These are phyloP conservation scores for barley (Hordeum vulgare) DNA, from an alignment of 176 grass and related monocot species.

Conservation along the genomic window MorexV3_pseudomolecules_assembly NC_058520.1:455798534-455799033, in stretches of 20 bases:
- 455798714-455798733: slow-evolving; percentile 98
- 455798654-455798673: slow-evolving; percentile 90
- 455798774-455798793: not conserved
- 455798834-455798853: slow-evolving; percentile 94
- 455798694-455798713: slow-evolving; percentile 86
- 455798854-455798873: slow-evolving; percentile 81
- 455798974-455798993: not conserved
- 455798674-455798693: slow-evolving; percentile 89
- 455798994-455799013: not conserved
- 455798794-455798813: not conserved
- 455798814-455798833: slow-evolving; percentile 88
- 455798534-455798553: not conserved
- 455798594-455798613: slow-evolving; percentile 96
- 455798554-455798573: not conserved
- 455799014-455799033: slow-evolving; percentile 56
- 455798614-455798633: slow-evolving; percentile 92
- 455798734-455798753: slow-evolving; percentile 93
- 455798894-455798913: slow-evolving; percentile 86
- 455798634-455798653: slow-evolving; percentile 89
- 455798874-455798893: slow-evolving; percentile 82
- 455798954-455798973: not conserved
- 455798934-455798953: slow-evolving; percentile 1
- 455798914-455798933: slow-evolving; percentile 97
- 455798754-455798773: slow-evolving; percentile 2
- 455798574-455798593: slow-evolving; percentile 53